Base-by-base conservation (phyloP, 306 rosid genomes). In the Benincasa hispida region DNA sequence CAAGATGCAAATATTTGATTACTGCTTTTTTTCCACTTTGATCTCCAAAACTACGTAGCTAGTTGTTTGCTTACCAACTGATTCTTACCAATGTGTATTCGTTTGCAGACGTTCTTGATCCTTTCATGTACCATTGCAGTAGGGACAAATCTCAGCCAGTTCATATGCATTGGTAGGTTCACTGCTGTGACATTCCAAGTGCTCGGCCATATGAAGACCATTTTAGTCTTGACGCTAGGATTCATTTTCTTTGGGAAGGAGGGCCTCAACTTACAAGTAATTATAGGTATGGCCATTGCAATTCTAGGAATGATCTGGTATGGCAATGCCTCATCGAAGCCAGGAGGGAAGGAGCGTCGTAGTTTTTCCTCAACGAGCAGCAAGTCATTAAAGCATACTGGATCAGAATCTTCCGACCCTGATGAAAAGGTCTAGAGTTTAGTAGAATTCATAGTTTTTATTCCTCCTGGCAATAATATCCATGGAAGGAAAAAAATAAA, bases 231-330 rank as follows among this genome's bases (percentile, higher is more conserved):
- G 79, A 45, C 87, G 32, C 60, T 91, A 91, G 97, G 92, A 17
- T 91, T 91, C 91, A 73, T 91, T 77, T 85, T 87, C 90, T 87
- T 91, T 79, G 97, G 97, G 74, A 87, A 79, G 82, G 92, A 91
- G 48, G 93, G 88, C 78, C 91, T 91, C 58, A 89, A 85, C 82
- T 27, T 85, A 47, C 97, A 89, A 13, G 94, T 89, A 54, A 77
- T 89, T 72, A 2, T 89, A 70, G 97, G 97, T 42, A 91, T 89
- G 97, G 17, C 84, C 55, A 86, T 91, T 75, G 97, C 93, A 37
- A 90, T 91, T 74, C 75, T 83, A 74, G 97, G 93, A 80, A 91
- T 91, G 97, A 82, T 91, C 67, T 91, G 93, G 97, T 91, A 89
- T 74, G 93, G 97, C 50, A 89, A 85, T 81, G 93, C 93, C 80